A percentile compares a stretch with the other conserved stretches of the same genome.
These are phyloP conservation scores for Allium fistulosum DNA, from an alignment of 106 monocot species.

Conservation along the genomic window DNA sequence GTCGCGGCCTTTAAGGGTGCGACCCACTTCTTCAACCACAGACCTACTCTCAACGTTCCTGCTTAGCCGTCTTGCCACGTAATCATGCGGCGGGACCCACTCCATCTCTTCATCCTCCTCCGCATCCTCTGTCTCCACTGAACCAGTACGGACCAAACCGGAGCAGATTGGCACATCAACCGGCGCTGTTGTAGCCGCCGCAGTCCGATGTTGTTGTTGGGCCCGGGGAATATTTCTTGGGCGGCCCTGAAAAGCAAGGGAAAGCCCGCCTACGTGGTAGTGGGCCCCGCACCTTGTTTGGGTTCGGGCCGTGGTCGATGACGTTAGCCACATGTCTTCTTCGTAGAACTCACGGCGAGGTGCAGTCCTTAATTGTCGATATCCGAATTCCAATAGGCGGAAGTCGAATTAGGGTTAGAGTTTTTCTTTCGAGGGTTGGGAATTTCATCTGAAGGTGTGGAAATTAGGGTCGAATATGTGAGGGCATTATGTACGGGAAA, in stretches of 20 bases:
- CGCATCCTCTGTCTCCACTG: constrained; percentile 6
- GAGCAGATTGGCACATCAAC: constrained; percentile 47
- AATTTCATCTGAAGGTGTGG: no score
- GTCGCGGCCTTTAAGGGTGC: constrained; percentile 75
- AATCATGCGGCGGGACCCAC: constrained; percentile 55
- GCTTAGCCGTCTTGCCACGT: constrained; percentile 30
- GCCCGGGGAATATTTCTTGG: not conserved
- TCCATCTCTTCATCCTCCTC: constrained; percentile 22
- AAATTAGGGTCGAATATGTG: no score
- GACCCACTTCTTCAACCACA: constrained; percentile 51
- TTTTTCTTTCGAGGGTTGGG: no score
- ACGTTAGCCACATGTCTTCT: constrained; percentile 44
- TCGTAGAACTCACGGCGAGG: constrained; percentile 25
- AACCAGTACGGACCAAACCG: not conserved
- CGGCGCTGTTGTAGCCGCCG: constrained; percentile 26
- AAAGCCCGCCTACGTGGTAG: constrained; percentile 26
- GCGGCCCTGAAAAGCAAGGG: constrained; percentile 27
- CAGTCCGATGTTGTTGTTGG: not conserved
- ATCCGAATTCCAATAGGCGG: no score
- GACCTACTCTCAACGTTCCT: constrained; percentile 19
- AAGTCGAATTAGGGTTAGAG: no score
- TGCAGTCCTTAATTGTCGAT: no score
- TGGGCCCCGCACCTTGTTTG: not conserved
- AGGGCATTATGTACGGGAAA: no score
- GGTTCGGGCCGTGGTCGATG: not conserved